Percentiles rank a stretch among this genome's conserved stretches.
Conservation (phyloP, 768 basidiomycete genomes). For the Trametes sanguinea region DNA sequence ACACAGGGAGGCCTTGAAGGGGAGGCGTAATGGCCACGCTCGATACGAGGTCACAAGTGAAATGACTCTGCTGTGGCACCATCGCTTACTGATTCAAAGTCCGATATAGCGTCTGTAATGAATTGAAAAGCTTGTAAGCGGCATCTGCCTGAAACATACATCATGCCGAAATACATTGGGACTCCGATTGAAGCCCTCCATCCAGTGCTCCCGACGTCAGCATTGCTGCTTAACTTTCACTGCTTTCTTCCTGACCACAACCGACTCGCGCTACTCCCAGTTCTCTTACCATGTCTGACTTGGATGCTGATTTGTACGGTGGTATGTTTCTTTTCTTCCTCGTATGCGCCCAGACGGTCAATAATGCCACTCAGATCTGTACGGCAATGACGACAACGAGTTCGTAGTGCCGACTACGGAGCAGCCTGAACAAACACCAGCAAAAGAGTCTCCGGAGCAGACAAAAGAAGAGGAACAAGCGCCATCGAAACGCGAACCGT, state of each 20-base stretch:
- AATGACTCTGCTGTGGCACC: slow-evolving; percentile 12
- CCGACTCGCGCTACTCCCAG: slow-evolving; percentile 53
- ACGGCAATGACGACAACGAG: slow-evolving; percentile 62
- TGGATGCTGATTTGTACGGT: slow-evolving; percentile 89
- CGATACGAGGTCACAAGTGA: background rate
- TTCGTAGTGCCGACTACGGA: slow-evolving; percentile 51
- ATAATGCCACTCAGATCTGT: slow-evolving; percentile 55
- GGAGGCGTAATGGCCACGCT: no score
- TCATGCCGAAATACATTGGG: background rate
- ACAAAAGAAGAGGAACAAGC: background rate
- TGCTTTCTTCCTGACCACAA: slow-evolving; percentile 19
- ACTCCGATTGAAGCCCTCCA: slow-evolving; percentile 5
- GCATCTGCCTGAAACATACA: background rate
- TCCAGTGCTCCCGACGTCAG: slow-evolving; percentile 8
- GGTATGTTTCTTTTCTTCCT: slow-evolving; percentile 48
- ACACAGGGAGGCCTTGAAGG: no score
- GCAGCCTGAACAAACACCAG: slow-evolving; percentile 35
- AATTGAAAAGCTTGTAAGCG: background rate
- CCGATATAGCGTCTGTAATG: background rate
- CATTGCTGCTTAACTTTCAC: background rate
- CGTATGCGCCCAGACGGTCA: background rate
- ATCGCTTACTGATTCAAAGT: slow-evolving; percentile 1
- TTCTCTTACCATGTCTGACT: slow-evolving; percentile 63
- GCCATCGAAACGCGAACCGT: background rate
- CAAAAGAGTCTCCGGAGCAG: slow-evolving; percentile 24